Evolutionary conservation across 1,284 basidiomycete genomes (phyloP).

Genomic region (Stereum hirsutum): DNA sequence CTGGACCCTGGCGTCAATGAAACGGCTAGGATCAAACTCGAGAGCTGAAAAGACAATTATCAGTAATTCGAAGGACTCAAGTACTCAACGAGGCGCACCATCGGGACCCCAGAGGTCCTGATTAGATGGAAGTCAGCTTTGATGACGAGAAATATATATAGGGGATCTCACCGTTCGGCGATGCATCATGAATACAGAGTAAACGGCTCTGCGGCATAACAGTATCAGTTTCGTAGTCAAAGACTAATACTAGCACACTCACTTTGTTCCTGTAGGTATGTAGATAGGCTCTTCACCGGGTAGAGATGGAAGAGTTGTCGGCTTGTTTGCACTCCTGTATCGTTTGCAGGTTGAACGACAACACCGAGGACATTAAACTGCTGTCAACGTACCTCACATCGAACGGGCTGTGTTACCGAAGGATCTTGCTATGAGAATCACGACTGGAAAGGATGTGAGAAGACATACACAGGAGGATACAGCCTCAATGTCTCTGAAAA

Average conservation of each 20-base stretch:
- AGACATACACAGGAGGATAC: slow-evolving; percentile 28
- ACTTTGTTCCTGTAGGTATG: slow-evolving; percentile 11
- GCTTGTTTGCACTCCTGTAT: slow-evolving; percentile 6
- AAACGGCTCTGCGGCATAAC: slow-evolving; percentile 14
- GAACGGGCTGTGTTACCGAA: slow-evolving; percentile 8
- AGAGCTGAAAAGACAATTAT: slow-evolving; percentile 12
- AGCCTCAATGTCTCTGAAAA: slow-evolving; percentile 26
- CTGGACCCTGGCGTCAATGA: slow-evolving; percentile 17
- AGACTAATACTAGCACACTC: slow-evolving; percentile 9
- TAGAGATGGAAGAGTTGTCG: slow-evolving; percentile 3
- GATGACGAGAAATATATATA: too few relatives aligned
- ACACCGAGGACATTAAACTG: background rate
- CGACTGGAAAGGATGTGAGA: slow-evolving; percentile 11
- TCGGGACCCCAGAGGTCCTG: slow-evolving; percentile 24
- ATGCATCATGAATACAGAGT: slow-evolving; percentile 14
- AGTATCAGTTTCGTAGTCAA: slow-evolving; percentile 10
- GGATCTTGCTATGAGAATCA: background rate
- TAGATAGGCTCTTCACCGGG: slow-evolving; percentile 14
- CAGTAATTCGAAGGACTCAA: background rate
- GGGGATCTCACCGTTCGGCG: too few relatives aligned
- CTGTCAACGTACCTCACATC: slow-evolving; percentile 9
- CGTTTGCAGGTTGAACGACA: background rate
- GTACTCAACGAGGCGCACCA: slow-evolving; percentile 6
- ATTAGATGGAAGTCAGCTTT: too few relatives aligned
- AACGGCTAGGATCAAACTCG: slow-evolving; percentile 24